Evolutionary conservation across 305 asterid genomes (phyloP).

Genomic region (Fraxinus floribunda): DNA sequence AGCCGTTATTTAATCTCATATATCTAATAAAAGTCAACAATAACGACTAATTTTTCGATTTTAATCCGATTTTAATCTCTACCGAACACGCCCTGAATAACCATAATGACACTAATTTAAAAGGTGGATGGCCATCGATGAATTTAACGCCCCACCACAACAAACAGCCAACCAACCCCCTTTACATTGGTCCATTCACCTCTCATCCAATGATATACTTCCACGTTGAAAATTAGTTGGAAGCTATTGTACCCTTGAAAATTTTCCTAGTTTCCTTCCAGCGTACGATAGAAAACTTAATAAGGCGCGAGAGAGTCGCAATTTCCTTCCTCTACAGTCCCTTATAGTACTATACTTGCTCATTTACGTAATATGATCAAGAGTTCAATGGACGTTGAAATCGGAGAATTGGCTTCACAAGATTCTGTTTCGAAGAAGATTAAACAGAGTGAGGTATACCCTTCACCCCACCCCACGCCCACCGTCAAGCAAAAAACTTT

Average conservation of each 20-base stretch:
- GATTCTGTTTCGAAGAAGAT: conserved; percentile 22
- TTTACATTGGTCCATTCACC: background rate
- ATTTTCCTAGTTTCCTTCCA: background rate
- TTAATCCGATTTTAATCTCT: too few relatives aligned
- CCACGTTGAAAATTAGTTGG: background rate
- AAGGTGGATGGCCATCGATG: too few relatives aligned
- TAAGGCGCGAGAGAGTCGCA: conserved; percentile 10
- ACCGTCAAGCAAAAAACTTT: background rate
- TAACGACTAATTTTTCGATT: too few relatives aligned
- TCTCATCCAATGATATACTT: background rate
- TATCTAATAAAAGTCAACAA: too few relatives aligned
- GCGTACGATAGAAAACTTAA: conserved; percentile 21
- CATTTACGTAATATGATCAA: background rate
- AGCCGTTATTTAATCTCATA: too few relatives aligned
- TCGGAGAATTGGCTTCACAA: background rate
- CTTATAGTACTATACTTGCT: background rate
- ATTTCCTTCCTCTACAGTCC: background rate
- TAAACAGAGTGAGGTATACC: conserved; percentile 24
- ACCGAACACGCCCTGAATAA: too few relatives aligned
- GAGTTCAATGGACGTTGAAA: conserved; percentile 32
- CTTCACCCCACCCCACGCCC: background rate
- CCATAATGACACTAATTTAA: too few relatives aligned
- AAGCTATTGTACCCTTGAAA: background rate
- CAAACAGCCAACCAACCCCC: background rate
- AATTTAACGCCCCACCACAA: too few relatives aligned